Evolutionary conservation across 2,329 filamentous ascomycete species (phyloP).

Genomic region (Aspergillus fumigatiaffinis): DNA sequence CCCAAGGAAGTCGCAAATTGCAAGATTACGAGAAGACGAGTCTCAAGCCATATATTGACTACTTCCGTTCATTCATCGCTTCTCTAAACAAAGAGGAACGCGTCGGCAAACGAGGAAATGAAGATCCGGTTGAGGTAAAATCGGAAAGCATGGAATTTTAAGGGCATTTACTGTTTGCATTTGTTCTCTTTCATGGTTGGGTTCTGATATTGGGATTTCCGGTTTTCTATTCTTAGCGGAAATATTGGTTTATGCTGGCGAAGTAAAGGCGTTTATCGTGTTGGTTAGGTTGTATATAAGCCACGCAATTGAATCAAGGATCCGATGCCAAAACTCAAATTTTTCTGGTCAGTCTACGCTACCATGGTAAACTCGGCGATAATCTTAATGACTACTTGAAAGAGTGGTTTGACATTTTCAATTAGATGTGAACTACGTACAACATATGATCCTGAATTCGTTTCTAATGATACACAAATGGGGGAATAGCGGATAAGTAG

Average conservation of each 20-base stretch:
- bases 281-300: not conserved
- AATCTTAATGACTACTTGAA: not conserved
- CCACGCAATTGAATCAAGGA: not conserved
- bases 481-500: constrained; percentile 1
- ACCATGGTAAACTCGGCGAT: not conserved
- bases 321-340: not conserved
- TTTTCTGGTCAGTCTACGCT: not conserved
- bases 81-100: constrained; percentile 72
- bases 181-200: not conserved
- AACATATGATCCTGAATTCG: constrained; percentile 12
- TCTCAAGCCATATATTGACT: constrained; percentile 86
- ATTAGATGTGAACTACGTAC: not conserved
- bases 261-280: constrained; percentile 4
- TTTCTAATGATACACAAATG: constrained; percentile 21
- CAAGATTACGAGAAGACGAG: constrained; percentile 97
- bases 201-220: not conserved
- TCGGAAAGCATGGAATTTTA: constrained; percentile 64
- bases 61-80: constrained; percentile 78
- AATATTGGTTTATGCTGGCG: constrained; percentile 3
- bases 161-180: constrained; percentile 13
- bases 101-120: constrained; percentile 48
- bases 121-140: constrained; percentile 40
- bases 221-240: constrained; percentile 7
- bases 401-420: not conserved
- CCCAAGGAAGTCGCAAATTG: constrained; percentile 45